These are phyloP conservation scores for Pneumocystis sp. DNA, from an alignment of 1,139 yeast genomes.

Conservation along the genomic window DNA sequence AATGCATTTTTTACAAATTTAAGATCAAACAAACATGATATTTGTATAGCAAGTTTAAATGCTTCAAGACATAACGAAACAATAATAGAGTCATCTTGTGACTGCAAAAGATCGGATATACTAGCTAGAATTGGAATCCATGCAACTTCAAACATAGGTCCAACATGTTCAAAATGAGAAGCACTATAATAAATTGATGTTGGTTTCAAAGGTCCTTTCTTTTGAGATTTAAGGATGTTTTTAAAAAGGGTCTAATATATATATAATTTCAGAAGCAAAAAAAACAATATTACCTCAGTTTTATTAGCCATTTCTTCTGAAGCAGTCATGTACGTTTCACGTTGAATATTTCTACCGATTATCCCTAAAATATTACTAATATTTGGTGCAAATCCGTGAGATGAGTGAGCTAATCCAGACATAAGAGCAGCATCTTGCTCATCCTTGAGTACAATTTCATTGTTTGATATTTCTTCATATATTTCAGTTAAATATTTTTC, in stretches of 20 bases:
- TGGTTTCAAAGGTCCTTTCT: constrained; percentile 20
- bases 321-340: constrained; percentile 43
- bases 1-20: constrained; percentile 80
- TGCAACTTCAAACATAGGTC: constrained; percentile 46
- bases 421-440: constrained; percentile 60
- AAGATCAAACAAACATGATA: constrained; percentile 71
- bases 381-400: constrained; percentile 32
- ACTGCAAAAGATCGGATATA: constrained; percentile 65
- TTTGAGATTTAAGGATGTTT: constrained; percentile 40
- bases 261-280: constrained; percentile 70
- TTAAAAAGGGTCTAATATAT: constrained; percentile 63
- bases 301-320: constrained; percentile 31
- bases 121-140: constrained; percentile 57
- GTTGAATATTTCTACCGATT: constrained; percentile 69
- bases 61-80: constrained; percentile 71
- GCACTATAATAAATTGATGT: constrained; percentile 38
- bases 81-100: constrained; percentile 64
- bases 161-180: constrained; percentile 76
- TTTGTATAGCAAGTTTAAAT: constrained; percentile 61
- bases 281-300: constrained; percentile 34
- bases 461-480: constrained; percentile 61
- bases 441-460: constrained; percentile 94
- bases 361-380: constrained; percentile 78
- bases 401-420: constrained; percentile 17
- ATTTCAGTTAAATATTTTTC: constrained; percentile 71